phyloP scores from a whole-genome alignment of 371 early-diverging fungal species.

The Zopfochytrium polystomum region DNA sequence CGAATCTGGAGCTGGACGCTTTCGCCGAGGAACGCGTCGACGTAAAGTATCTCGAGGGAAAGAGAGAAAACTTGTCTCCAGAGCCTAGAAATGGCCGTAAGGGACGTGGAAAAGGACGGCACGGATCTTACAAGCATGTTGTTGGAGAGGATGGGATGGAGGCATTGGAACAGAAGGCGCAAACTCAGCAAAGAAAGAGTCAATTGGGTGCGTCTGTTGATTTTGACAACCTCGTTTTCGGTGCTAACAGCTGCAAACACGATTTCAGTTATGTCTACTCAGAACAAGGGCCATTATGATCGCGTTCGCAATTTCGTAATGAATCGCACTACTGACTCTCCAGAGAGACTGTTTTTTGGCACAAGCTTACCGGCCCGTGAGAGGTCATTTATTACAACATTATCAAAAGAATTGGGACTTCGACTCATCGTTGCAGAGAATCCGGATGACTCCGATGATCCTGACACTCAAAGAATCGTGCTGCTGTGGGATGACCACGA shows the following conservation, averaged over 20 bases:
- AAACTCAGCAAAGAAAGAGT: conserved; percentile 29
- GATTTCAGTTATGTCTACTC: conserved; percentile 53
- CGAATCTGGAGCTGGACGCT: conserved; percentile 78
- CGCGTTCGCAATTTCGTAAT: conserved; percentile 42
- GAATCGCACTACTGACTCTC: conserved; percentile 1
- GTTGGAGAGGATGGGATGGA: conserved; percentile 56
- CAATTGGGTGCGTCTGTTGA: conserved; percentile 1
- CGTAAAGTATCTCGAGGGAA: conserved; percentile 78
- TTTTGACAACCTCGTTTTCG: not conserved
- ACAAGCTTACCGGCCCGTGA: conserved; percentile 55
- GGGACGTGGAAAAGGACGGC: too few species aligned
- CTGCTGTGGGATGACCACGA: conserved; percentile 41
- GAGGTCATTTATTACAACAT: conserved; percentile 59
- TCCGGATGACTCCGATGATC: conserved; percentile 31
- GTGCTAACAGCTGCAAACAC: not conserved
- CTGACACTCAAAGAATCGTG: conserved; percentile 22
- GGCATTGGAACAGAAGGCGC: conserved; percentile 38
- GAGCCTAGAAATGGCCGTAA: too few species aligned
- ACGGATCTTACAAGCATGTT: conserved; percentile 69
- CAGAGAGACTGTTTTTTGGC: conserved; percentile 26
- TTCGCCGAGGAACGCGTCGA: conserved; percentile 95
- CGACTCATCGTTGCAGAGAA: conserved; percentile 32
- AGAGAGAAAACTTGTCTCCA: too few species aligned
- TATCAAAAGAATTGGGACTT: conserved; percentile 66
- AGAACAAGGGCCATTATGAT: conserved; percentile 56